A percentile compares a stretch with the other conserved stretches of the same genome.
phyloP scores from a whole-genome alignment of 2,329 filamentous ascomycete species.

The Aspergillus viridinutans region DNA sequence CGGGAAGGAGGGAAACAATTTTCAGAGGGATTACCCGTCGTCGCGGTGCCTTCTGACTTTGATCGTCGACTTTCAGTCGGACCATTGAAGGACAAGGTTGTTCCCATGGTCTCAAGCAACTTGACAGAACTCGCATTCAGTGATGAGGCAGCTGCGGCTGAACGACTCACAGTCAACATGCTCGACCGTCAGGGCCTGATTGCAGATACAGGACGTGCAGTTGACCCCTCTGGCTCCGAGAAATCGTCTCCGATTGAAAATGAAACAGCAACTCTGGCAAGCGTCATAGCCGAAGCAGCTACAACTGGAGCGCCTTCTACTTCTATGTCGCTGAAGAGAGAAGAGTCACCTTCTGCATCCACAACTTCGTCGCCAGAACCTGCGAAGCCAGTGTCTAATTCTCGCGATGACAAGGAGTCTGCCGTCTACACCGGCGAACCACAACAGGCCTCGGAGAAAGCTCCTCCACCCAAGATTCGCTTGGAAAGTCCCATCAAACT shows the following conservation, averaged over 20 bases:
- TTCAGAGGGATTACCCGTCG: background rate
- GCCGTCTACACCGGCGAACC: background rate
- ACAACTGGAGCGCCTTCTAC: background rate
- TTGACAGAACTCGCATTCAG: background rate
- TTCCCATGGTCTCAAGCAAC: background rate
- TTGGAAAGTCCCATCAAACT: constrained; percentile 34
- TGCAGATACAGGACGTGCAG: background rate
- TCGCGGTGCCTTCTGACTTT: background rate
- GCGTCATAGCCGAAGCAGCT: background rate
- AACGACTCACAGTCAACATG: background rate
- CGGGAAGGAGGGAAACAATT: background rate
- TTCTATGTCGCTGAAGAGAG: background rate
- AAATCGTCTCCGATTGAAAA: background rate
- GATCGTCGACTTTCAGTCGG: background rate
- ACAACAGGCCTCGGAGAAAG: constrained; percentile 5
- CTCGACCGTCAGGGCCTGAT: background rate
- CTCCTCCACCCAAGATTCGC: constrained; percentile 17
- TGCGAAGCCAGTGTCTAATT: background rate
- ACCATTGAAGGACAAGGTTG: background rate
- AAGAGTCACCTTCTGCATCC: background rate
- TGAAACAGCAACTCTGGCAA: background rate
- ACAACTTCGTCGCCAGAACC: background rate
- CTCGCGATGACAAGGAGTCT: constrained; percentile 1
- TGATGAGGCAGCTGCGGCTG: background rate
- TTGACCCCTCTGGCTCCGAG: background rate